Conservation (phyloP, 2,329 filamentous ascomycete species). For the Diaporthe sp. region DNA sequence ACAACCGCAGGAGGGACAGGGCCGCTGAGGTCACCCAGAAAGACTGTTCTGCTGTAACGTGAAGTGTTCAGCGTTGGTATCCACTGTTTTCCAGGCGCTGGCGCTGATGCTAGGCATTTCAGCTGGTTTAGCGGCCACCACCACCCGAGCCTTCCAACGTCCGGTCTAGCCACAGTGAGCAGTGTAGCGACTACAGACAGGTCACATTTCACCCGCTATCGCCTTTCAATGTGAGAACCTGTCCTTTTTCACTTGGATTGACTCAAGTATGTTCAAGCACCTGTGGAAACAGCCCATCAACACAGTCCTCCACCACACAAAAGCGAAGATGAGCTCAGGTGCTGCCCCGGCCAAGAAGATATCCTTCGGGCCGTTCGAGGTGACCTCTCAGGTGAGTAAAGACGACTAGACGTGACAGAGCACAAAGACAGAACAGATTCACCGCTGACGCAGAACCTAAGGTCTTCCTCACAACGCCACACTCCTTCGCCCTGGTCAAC, state of each 20-base stretch:
- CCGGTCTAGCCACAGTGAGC: constrained; percentile 5
- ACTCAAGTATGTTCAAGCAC: constrained; percentile 14
- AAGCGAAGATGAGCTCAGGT: constrained; percentile 41
- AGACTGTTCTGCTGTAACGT: not conserved
- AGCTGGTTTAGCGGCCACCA: not conserved
- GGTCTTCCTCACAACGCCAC: constrained; percentile 88
- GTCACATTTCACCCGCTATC: not conserved
- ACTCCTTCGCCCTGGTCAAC: constrained; percentile 92
- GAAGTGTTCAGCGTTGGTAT: not conserved
- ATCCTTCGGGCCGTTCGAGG: constrained; percentile 82
- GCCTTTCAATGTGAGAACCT: not conserved
- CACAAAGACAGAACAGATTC: too few relatives aligned
- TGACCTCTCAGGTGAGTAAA: constrained; percentile 80
- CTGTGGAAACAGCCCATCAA: not conserved
- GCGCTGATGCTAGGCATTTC: not conserved
- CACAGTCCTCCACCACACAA: not conserved
- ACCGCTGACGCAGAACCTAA: constrained; percentile 56
- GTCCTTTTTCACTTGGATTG: not conserved
- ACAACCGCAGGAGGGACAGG: not conserved
- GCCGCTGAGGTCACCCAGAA: not conserved
- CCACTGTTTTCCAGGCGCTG: not conserved
- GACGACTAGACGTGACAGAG: not conserved
- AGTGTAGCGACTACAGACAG: not conserved
- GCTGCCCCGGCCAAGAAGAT: constrained; percentile 52
- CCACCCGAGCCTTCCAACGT: not conserved